Percentiles rank a stretch among this genome's conserved stretches.
phyloP scores from a whole-genome alignment of 2,329 filamentous ascomycete genomes.

The Cladosporium phlei region DNA sequence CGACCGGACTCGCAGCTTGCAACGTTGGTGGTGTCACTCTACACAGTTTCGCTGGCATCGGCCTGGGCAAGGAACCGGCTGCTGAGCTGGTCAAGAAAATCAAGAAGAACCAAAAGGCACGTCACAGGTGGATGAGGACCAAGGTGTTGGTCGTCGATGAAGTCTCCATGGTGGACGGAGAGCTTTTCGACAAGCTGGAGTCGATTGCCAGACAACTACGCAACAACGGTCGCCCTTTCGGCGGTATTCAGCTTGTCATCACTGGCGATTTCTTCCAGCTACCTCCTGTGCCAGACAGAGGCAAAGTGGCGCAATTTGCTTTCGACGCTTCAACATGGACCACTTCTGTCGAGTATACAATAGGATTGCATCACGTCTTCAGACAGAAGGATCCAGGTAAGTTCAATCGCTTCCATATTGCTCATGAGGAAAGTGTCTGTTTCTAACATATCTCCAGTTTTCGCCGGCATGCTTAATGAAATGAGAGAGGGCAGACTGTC shows the following conservation, averaged over 20 bases:
- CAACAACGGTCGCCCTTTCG: conserved; percentile 89
- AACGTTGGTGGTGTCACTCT: conserved; percentile 95
- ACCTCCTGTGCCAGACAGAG: conserved; percentile 80
- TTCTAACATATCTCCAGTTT: conserved; percentile 50
- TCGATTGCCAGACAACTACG: conserved; percentile 78
- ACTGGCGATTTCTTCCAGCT: conserved; percentile 98
- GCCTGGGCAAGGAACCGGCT: conserved; percentile 83
- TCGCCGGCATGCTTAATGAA: conserved; percentile 94
- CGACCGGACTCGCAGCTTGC: conserved; percentile 90
- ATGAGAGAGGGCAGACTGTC: conserved; percentile 86
- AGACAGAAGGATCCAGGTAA: conserved; percentile 78
- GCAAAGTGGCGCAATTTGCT: conserved; percentile 74
- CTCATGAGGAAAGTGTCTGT: too few relatives aligned
- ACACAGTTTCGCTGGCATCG: conserved; percentile 94
- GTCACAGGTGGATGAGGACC: conserved; percentile 80
- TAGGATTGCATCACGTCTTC: conserved; percentile 91
- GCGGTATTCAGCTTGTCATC: conserved; percentile 90
- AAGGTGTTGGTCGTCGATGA: conserved; percentile 90
- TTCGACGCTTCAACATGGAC: conserved; percentile 91
- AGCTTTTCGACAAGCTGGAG: conserved; percentile 93
- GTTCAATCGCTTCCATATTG: conserved; percentile 17
- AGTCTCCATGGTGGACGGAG: conserved; percentile 96
- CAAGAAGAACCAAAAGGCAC: conserved; percentile 79
- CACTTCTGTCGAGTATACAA: conserved; percentile 90
- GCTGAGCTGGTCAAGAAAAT: conserved; percentile 84